A percentile compares a stretch with the other conserved stretches of the same genome.
phyloP scores from a whole-genome alignment of 192 early-diverging fungal species.

The Backusella morwellensis region DNA sequence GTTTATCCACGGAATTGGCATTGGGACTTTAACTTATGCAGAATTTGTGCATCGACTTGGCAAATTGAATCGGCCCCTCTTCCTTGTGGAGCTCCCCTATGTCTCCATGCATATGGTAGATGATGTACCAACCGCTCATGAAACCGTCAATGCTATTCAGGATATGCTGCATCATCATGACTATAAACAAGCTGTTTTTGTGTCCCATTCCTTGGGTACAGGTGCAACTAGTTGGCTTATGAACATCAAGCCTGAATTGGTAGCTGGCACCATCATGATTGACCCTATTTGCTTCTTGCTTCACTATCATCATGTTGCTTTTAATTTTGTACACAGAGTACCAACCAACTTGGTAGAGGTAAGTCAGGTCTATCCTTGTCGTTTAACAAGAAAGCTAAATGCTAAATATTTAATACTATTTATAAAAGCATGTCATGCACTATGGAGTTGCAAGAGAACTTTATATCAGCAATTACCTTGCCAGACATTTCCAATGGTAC shows the following conservation, averaged over 20 bases:
- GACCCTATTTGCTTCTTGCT: conserved; percentile 71
- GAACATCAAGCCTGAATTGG: conserved; percentile 44
- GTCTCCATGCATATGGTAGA: conserved; percentile 65
- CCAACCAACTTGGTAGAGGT: conserved; percentile 38
- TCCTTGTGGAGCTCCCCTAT: conserved; percentile 57
- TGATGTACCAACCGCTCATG: conserved; percentile 51
- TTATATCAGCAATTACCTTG: conserved; percentile 60
- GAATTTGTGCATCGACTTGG: conserved; percentile 48
- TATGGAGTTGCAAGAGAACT: conserved; percentile 60
- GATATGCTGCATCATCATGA: conserved; percentile 52
- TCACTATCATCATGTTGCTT: conserved; percentile 58
- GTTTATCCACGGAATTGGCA: conserved; percentile 70
- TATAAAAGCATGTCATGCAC: conserved; percentile 49
- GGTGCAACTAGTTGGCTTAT: conserved; percentile 57
- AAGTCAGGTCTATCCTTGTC: not conserved
- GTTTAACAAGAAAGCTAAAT: not conserved
- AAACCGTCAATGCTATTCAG: conserved; percentile 53
- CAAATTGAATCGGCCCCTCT: conserved; percentile 44
- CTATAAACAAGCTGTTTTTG: conserved; percentile 55
- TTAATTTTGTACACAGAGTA: conserved; percentile 54
- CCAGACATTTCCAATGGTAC: conserved; percentile 51
- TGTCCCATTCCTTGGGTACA: conserved; percentile 68
- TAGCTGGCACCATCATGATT: conserved; percentile 54
- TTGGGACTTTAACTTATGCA: conserved; percentile 54
- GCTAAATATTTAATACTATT: conserved; percentile 1